Evolutionary conservation across 768 basidiomycete genomes (phyloP).

Genomic region (Hortiboletus flavorubellus): DNA sequence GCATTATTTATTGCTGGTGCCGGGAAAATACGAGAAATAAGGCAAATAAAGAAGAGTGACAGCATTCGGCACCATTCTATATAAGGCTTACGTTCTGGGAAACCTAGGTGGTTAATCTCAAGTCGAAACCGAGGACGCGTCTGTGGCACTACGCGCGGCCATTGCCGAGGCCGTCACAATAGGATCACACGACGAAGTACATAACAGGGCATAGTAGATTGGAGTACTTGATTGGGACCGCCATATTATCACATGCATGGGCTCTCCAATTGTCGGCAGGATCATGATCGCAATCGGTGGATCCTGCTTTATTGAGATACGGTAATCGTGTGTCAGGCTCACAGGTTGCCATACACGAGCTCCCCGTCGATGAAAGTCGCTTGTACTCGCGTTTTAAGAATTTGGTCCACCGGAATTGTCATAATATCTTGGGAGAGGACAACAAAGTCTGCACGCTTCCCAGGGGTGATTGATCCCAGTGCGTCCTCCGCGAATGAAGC

Average conservation of each 20-base stretch:
- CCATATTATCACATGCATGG: background rate
- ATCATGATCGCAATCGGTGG: background rate
- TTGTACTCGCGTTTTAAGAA: conserved; percentile 65
- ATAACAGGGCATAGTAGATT: too few relatives aligned
- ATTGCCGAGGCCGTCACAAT: conserved; percentile 2
- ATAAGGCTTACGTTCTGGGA: too few relatives aligned
- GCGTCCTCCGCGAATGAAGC: conserved; percentile 75
- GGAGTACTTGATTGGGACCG: too few relatives aligned
- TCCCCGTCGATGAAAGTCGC: conserved; percentile 79
- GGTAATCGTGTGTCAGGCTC: background rate
- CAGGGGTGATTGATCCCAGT: conserved; percentile 73
- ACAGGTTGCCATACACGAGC: conserved; percentile 42
- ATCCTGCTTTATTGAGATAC: background rate
- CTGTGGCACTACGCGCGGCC: conserved; percentile 18
- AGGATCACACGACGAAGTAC: too few relatives aligned
- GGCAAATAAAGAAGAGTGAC: too few relatives aligned
- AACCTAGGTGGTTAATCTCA: too few relatives aligned
- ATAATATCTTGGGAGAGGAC: conserved; percentile 82
- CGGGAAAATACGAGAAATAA: too few relatives aligned
- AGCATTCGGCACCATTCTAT: too few relatives aligned
- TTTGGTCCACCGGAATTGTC: conserved; percentile 51
- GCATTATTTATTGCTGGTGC: too few relatives aligned
- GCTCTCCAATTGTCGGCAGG: background rate
- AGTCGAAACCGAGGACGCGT: conserved; percentile 11
- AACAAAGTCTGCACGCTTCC: conserved; percentile 85